Evolutionary conservation across 805 yeast species (phyloP).

Genomic region (Debaryomyces tyrocola): DNA sequence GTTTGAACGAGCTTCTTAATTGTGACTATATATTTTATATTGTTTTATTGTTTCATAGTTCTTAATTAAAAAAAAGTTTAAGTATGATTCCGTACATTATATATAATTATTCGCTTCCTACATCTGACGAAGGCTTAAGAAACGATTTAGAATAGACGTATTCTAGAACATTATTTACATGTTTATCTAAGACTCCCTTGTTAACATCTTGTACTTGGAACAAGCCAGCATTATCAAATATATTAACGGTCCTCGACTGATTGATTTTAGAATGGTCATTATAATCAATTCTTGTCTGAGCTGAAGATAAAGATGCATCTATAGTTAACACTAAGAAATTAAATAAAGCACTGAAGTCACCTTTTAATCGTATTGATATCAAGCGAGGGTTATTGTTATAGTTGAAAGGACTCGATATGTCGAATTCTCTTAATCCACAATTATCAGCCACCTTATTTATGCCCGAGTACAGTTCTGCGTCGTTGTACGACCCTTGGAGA

Average conservation of each 20-base stretch:
- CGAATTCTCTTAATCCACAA: constrained; percentile 6
- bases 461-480: not conserved
- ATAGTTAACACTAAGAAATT: constrained; percentile 9
- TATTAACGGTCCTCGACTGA: constrained; percentile 14
- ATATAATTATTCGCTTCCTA: not conserved
- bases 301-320: not conserved
- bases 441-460: not conserved
- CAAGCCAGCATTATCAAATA: constrained; percentile 17
- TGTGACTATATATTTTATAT: constrained; percentile 1
- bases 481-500: constrained; percentile 1
- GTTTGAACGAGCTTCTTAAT: constrained; percentile 4
- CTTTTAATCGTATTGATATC: constrained; percentile 11
- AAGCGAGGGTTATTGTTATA: constrained; percentile 6
- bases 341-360: constrained; percentile 20
- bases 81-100: not conserved
- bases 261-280: constrained; percentile 13
- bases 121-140: not conserved
- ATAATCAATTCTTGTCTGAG: constrained; percentile 2
- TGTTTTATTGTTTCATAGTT: constrained; percentile 2
- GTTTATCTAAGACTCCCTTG: constrained; percentile 6
- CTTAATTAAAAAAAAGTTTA: constrained; percentile 1
- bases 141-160: constrained; percentile 6
- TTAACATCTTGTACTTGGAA: constrained; percentile 15
- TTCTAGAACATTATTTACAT: constrained; percentile 3
- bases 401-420: constrained; percentile 5